phyloP scores from a whole-genome alignment of 805 yeast genomes.

The Candida alai region DNA sequence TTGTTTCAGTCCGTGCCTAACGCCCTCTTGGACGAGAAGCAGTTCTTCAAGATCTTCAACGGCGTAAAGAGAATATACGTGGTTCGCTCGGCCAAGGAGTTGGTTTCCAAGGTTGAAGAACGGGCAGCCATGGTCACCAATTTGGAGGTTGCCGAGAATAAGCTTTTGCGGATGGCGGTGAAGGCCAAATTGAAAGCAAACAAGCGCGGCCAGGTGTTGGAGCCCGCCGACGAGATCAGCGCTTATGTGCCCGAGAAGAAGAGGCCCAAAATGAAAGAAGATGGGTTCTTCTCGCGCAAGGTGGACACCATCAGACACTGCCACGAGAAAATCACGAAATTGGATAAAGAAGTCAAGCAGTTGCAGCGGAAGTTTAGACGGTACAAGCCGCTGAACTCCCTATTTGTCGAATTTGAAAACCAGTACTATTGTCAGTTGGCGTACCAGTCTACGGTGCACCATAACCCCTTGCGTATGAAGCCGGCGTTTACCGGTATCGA shows the following conservation, averaged over 20 bases:
- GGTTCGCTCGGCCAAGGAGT: constrained; percentile 57
- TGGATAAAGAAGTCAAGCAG: constrained; percentile 53
- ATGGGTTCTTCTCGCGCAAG: constrained; percentile 47
- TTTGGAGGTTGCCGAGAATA: constrained; percentile 65
- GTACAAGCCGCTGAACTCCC: constrained; percentile 67
- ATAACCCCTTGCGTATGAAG: constrained; percentile 58
- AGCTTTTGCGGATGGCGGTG: constrained; percentile 56
- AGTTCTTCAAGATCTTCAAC: constrained; percentile 68
- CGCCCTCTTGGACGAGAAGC: constrained; percentile 64
- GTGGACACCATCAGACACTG: constrained; percentile 60
- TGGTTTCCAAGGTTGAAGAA: constrained; percentile 52
- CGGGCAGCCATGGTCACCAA: constrained; percentile 57
- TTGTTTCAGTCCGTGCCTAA: constrained; percentile 82
- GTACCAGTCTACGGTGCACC: constrained; percentile 58
- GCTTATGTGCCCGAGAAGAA: constrained; percentile 62
- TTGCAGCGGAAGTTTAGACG: constrained; percentile 49
- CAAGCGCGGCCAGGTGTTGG: constrained; percentile 54
- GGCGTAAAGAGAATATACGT: constrained; percentile 84
- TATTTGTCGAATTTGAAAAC: constrained; percentile 73
- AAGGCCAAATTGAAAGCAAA: constrained; percentile 61
- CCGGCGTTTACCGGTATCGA: constrained; percentile 62
- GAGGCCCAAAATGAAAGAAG: constrained; percentile 55
- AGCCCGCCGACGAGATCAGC: constrained; percentile 45
- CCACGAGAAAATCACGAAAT: constrained; percentile 50
- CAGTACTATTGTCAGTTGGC: constrained; percentile 77